Evolutionary conservation across 129 eudicot genomes (phyloP).

Genomic region (Lonicera japonica): DNA sequence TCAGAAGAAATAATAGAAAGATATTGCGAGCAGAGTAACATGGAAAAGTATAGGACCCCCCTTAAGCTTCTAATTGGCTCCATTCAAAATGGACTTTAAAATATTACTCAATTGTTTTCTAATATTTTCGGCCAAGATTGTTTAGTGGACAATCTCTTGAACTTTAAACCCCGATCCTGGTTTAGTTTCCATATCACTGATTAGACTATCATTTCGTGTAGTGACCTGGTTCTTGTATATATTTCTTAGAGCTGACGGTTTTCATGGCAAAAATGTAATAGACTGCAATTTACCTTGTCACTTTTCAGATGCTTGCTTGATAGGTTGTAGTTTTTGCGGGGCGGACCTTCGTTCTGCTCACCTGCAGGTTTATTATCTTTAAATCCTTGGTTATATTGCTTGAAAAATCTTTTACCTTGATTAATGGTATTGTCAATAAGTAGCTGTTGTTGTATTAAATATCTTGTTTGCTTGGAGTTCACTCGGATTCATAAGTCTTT

Average conservation of each 20-base stretch:
- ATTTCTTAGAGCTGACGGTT: neutral
- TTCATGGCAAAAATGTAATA: neutral
- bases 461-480: neutral
- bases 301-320: conserved; percentile 79
- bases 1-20: no score
- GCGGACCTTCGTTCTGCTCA: conserved; percentile 96
- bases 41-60: neutral
- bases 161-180: neutral
- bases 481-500: neutral
- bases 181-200: neutral
- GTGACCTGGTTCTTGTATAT: conserved; percentile 6
- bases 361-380: conserved; percentile 46
- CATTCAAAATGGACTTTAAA: neutral
- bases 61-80: neutral
- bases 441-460: neutral
- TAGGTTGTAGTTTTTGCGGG: conserved; percentile 91
- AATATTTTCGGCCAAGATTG: neutral
- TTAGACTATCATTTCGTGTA: neutral
- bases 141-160: neutral
- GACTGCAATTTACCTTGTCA: neutral
- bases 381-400: neutral
- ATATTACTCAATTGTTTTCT: neutral
- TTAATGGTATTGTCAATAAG: neutral
- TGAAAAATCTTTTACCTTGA: neutral
- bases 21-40: neutral